phyloP scores from a whole-genome alignment of 192 early-diverging fungal genomes.

The Dissophora ornata region DNA sequence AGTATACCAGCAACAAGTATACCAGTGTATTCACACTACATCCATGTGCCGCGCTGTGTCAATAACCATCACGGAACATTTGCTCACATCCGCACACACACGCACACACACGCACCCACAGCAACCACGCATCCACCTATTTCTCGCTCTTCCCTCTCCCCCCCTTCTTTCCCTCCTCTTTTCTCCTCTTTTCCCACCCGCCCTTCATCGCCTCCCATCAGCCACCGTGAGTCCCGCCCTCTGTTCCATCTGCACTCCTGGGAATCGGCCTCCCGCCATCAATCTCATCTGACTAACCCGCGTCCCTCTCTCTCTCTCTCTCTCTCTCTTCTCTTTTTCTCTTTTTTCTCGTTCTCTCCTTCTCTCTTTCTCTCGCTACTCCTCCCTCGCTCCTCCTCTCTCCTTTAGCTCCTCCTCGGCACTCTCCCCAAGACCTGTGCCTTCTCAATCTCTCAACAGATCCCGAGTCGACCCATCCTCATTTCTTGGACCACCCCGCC shows the following conservation, averaged over 20 bases:
- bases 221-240: too few relatives aligned
- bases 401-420: background rate
- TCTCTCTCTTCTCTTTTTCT: background rate
- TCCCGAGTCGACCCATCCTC: too few relatives aligned
- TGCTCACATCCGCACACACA: too few relatives aligned
- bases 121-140: too few relatives aligned
- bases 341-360: background rate
- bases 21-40: too few relatives aligned
- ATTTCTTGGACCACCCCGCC: too few relatives aligned
- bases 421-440: background rate
- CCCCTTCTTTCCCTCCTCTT: background rate
- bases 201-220: background rate
- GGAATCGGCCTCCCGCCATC: too few relatives aligned
- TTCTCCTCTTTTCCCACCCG: background rate
- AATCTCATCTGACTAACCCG: background rate
- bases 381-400: background rate
- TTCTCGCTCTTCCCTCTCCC: background rate
- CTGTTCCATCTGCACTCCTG: too few relatives aligned
- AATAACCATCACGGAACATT: too few relatives aligned
- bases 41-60: too few relatives aligned
- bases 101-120: too few relatives aligned
- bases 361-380: background rate
- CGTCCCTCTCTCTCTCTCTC: background rate
- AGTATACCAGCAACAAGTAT: too few relatives aligned
- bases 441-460: background rate